Base-by-base conservation (phyloP, 306 rosid species). In the Lablab purpureus region DNA sequence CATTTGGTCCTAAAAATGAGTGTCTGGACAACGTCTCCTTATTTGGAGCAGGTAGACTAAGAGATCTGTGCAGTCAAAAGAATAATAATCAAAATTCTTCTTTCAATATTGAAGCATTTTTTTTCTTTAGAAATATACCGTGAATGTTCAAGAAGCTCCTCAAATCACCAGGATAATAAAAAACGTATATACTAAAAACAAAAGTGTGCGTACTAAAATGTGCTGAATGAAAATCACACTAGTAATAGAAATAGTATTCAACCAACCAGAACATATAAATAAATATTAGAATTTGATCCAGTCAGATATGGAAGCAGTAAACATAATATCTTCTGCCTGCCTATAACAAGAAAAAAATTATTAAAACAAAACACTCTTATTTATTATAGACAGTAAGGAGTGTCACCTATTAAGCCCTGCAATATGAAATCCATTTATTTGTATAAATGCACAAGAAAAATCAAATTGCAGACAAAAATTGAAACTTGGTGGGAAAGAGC, bases 21-120 rank as follows among this genome's bases (percentile, higher is more conserved):
- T 96, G 99, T 84, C 99, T 91, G 64, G 97, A 96, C 86, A 93
- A 83, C 72, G 99, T 96, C 77, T 96, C 99, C 82, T 89, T 91
- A 78, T 90, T 96, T 37, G 99, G 97, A 77, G 71, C 81, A 28
- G 91, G 88, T 58, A 85, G 64, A 86, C 70, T 82, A 76, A 93
- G 74, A 83, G 98, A 91, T 78, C 99, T 93, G 94, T 81, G 85
- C 25, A 77, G 63, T 67, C 73, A 58, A 60, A 75, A 72, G 62
- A 84, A 67, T 23, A 71, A 19, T 40, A 63, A 69, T 82, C 60
- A 71, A 15, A 83, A 28, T 30, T 74, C 55, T 37, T 51, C 25
- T 62, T 47, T 55, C 62, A 47, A 41, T 50, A 70, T 58, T 65
- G 74, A 27, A 55, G 43, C 4, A 65, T 54, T 32, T 59, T 58